Evolutionary conservation across 148 eudicot genomes (phyloP).

Genomic region (Pharnaceum exiguum): DNA sequence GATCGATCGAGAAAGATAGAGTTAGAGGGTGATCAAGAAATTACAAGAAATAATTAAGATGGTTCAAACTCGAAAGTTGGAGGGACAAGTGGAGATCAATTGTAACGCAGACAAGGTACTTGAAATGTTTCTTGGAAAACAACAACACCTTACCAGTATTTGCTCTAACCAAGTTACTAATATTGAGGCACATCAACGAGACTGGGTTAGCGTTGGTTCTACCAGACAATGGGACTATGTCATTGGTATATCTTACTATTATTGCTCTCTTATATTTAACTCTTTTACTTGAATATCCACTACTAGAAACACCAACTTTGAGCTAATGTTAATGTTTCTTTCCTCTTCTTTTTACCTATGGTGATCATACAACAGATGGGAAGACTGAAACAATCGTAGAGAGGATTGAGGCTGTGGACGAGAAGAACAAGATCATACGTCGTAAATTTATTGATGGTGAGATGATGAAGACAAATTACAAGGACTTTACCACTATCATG

Average conservation of each 20-base stretch:
- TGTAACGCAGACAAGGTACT: slow-evolving; percentile 10
- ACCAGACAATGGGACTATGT: slow-evolving; percentile 14
- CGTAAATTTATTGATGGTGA: slow-evolving; percentile 2
- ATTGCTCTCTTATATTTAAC: neutral
- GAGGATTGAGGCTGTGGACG: slow-evolving; percentile 8
- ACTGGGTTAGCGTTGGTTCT: slow-evolving; percentile 12
- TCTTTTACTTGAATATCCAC: neutral
- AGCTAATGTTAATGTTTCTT: too few species aligned
- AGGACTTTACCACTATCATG: neutral
- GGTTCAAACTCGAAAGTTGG: too few species aligned
- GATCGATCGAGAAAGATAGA: too few species aligned
- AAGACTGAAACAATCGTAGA: neutral
- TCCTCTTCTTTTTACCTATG: too few species aligned
- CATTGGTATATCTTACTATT: slow-evolving; percentile 8
- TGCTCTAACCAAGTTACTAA: neutral
- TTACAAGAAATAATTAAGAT: too few species aligned
- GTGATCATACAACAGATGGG: too few species aligned
- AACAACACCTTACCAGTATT: neutral
- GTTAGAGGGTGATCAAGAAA: too few species aligned
- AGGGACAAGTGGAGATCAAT: slow-evolving; percentile 10
- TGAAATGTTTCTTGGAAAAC: neutral
- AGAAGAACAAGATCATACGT: slow-evolving; percentile 7
- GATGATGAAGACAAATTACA: slow-evolving; percentile 14
- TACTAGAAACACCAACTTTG: too few species aligned
- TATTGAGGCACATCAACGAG: slow-evolving; percentile 5